Evolutionary conservation across 208 protist species (phyloP).

Genomic region (Naegleria gruberi): DNA sequence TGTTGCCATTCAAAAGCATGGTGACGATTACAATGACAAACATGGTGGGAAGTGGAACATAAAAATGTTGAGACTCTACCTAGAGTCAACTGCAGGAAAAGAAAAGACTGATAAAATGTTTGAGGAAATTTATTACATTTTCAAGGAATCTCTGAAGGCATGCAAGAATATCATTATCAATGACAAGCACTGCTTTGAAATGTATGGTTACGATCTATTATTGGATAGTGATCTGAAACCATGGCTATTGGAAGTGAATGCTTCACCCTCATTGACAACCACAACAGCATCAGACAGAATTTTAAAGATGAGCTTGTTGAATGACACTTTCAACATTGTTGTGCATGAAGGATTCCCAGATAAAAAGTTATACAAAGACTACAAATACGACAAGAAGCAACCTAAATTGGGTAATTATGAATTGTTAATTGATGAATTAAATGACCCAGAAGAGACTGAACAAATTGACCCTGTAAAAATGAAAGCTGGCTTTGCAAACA

Average conservation of each 20-base stretch:
- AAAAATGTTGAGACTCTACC: constrained; percentile 65
- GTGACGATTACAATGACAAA: constrained; percentile 75
- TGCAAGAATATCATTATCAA: constrained; percentile 82
- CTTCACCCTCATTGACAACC: constrained; percentile 72
- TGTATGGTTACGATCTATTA: constrained; percentile 94
- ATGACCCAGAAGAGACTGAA: background rate
- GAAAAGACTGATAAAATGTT: constrained; percentile 62
- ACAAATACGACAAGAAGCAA: constrained; percentile 30
- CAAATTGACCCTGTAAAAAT: background rate
- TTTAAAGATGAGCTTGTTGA: constrained; percentile 68
- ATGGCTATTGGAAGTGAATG: constrained; percentile 92
- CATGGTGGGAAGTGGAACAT: constrained; percentile 89
- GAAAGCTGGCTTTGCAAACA: background rate
- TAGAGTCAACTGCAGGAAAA: constrained; percentile 61
- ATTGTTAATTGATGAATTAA: constrained; percentile 5
- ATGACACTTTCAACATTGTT: constrained; percentile 65
- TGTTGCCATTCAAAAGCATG: constrained; percentile 86
- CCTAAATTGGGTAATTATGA: background rate
- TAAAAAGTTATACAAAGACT: constrained; percentile 64
- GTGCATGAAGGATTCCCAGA: constrained; percentile 57
- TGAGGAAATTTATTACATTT: constrained; percentile 74
- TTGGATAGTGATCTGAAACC: constrained; percentile 85
- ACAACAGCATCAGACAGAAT: constrained; percentile 66
- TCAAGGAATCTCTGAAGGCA: constrained; percentile 76
- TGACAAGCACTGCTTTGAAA: constrained; percentile 89